phyloP scores from a whole-genome alignment of 2,329 filamentous ascomycete species.

The Phyllosticta citribraziliensis region DNA sequence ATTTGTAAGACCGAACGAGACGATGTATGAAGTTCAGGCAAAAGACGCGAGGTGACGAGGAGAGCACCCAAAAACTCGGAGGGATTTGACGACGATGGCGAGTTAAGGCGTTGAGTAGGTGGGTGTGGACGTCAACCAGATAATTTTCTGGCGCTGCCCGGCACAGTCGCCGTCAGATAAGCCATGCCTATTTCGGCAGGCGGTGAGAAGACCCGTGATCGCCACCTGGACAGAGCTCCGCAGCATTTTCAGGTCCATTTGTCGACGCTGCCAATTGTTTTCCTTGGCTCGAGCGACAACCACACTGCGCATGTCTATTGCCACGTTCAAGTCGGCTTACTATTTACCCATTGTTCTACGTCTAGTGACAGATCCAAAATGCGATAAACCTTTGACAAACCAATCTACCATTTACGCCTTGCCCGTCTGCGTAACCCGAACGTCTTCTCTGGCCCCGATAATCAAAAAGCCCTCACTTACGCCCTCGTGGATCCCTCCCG shows the following conservation, averaged over 20 bases:
- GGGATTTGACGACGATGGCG: constrained; percentile 8
- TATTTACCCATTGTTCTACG: not conserved
- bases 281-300: not conserved
- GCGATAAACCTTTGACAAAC: not conserved
- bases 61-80: constrained; percentile 1
- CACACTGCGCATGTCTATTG: not conserved
- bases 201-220: not conserved
- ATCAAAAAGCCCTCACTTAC: constrained; percentile 41
- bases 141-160: not conserved
- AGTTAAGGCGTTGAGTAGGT: not conserved
- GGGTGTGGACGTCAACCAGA: not conserved
- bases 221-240: not conserved
- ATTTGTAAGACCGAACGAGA: not conserved
- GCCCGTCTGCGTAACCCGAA: not conserved
- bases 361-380: not conserved
- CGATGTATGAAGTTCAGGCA: not conserved
- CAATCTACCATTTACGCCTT: not conserved
- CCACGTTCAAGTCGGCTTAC: no score
- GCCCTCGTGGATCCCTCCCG: constrained; percentile 59
- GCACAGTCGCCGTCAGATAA: not conserved
- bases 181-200: not conserved
- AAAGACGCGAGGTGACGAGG: not conserved
- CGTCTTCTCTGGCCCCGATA: constrained; percentile 1
- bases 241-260: not conserved
- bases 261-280: no score